Percentiles rank a stretch among this genome's conserved stretches.
These are phyloP conservation scores for Mycena rebaudengoi DNA, from an alignment of 768 basidiomycete species.

Conservation along the genomic window DNA sequence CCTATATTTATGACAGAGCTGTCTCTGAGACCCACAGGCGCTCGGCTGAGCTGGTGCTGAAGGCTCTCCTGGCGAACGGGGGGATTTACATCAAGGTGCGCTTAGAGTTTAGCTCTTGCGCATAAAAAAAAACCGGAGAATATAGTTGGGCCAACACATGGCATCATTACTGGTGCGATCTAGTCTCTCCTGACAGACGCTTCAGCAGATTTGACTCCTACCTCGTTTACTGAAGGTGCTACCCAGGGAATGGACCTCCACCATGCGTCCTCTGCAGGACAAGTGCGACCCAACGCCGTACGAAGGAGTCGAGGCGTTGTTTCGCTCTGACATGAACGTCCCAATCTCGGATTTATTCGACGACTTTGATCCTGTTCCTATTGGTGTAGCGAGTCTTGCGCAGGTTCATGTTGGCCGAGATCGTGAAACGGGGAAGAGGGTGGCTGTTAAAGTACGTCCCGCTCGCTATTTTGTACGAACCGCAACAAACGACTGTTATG, in stretches of 20 bases:
- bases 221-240: too few relatives aligned
- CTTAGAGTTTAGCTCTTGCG: not conserved
- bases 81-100: constrained; percentile 51
- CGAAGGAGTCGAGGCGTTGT: constrained; percentile 77
- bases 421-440: constrained; percentile 71
- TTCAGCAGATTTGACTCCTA: too few relatives aligned
- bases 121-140: constrained; percentile 5
- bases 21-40: constrained; percentile 84
- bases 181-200: too few relatives aligned
- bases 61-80: constrained; percentile 90
- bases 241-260: constrained; percentile 60
- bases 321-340: constrained; percentile 80
- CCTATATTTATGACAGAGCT: constrained; percentile 41
- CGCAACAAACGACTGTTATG: constrained; percentile 7
- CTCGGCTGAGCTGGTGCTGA: constrained; percentile 78
- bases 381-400: constrained; percentile 80
- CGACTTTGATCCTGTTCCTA: constrained; percentile 86
- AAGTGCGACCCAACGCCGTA: constrained; percentile 91
- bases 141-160: constrained; percentile 87
- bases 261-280: constrained; percentile 78
- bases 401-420: constrained; percentile 84
- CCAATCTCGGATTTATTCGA: constrained; percentile 80
- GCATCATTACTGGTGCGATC: constrained; percentile 65
- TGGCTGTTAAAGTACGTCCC: constrained; percentile 82
- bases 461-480: constrained; percentile 7